phyloP scores from a whole-genome alignment of 2,329 filamentous ascomycete species.

The Arthrinium phaeospermum region DNA sequence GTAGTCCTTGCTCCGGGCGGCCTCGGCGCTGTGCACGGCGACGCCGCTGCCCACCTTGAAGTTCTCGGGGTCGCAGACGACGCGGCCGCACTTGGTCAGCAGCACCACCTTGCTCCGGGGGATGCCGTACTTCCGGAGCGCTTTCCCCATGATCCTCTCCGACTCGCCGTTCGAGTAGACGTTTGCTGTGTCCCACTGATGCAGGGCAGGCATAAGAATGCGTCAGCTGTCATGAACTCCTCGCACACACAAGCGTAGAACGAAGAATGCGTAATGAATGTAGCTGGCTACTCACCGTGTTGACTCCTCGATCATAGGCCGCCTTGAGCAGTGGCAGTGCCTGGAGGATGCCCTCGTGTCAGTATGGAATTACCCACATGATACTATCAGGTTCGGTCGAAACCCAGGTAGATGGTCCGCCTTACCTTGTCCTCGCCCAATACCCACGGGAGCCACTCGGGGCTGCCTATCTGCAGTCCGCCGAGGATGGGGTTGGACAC shows the following conservation, averaged over 20 bases:
- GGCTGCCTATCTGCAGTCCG: background rate
- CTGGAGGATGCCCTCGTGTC: background rate
- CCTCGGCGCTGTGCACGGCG: background rate
- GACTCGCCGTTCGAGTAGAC: background rate
- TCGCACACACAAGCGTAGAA: background rate
- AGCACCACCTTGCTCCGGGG: background rate
- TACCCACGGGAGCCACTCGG: background rate
- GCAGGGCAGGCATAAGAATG: no score
- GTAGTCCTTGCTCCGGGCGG: background rate
- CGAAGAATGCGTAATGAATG: no score
- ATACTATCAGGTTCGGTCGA: background rate
- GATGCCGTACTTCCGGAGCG: background rate
- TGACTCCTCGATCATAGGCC: background rate
- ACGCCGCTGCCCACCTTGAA: background rate
- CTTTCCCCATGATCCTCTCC: background rate
- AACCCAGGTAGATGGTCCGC: background rate
- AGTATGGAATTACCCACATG: background rate
- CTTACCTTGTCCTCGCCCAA: background rate
- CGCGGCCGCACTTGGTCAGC: background rate
- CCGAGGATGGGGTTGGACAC: background rate
- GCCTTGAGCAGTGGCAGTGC: background rate
- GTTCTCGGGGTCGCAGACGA: background rate
- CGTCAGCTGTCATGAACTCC: background rate
- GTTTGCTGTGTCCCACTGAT: conserved; percentile 3
- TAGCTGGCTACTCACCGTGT: background rate